phyloP scores from a whole-genome alignment of 164 flowering plant genomes.

The Vitis rotundifolia region DNA sequence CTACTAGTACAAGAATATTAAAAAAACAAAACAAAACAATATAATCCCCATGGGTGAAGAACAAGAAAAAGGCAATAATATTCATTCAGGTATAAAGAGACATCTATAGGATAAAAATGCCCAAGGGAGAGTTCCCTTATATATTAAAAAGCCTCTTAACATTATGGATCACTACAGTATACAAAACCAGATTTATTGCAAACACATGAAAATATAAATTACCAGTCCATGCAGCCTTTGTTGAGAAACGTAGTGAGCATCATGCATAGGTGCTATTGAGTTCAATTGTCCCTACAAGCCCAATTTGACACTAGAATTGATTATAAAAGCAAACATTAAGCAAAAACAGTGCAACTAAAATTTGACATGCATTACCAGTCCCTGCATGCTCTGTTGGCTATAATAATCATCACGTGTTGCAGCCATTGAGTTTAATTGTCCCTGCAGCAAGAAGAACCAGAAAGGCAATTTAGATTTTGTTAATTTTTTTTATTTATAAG shows the following conservation, averaged over 20 bases:
- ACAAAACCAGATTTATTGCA: too few relatives aligned
- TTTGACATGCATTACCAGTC: slow-evolving; percentile 6
- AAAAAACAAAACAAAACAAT: too few relatives aligned
- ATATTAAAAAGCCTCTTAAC: too few relatives aligned
- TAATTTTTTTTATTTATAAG: too few relatives aligned
- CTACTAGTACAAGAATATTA: too few relatives aligned
- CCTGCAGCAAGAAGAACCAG: slow-evolving; percentile 8
- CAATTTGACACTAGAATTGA: background rate
- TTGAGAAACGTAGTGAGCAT: slow-evolving; percentile 10
- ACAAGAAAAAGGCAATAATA: too few relatives aligned
- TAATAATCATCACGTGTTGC: slow-evolving; percentile 19
- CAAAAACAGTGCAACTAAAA: background rate
- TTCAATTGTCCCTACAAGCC: slow-evolving; percentile 22
- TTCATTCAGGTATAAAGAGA: too few relatives aligned
- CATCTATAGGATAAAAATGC: too few relatives aligned
- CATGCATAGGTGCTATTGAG: slow-evolving; percentile 16
- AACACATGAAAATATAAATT: background rate
- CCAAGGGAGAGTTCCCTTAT: too few relatives aligned
- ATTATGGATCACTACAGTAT: too few relatives aligned
- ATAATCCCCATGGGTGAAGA: too few relatives aligned
- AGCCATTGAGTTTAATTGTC: slow-evolving; percentile 15
- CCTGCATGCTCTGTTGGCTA: slow-evolving; percentile 18
- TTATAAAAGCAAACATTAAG: background rate
- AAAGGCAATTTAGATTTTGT: background rate
- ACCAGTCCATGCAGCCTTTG: slow-evolving; percentile 23